These are phyloP conservation scores for Kwoniella dendrophila DNA, from an alignment of 768 basidiomycete genomes.

Conservation along the genomic window DNA sequence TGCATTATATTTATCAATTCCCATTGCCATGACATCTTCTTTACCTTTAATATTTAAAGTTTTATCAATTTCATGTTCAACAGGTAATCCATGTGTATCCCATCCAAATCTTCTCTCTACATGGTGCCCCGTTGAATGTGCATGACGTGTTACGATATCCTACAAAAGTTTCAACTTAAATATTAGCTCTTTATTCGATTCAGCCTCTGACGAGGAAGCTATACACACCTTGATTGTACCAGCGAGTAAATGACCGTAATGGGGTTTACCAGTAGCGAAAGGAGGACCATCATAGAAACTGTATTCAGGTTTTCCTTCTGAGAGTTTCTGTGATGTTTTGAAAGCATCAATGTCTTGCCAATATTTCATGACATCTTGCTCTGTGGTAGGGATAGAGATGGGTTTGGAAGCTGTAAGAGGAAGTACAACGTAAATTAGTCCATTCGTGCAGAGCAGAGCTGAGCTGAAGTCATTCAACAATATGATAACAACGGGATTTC, in stretches of 20 bases:
- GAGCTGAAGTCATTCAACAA: background rate
- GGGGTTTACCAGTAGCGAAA: slow-evolving; percentile 94
- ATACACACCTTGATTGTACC: slow-evolving; percentile 55
- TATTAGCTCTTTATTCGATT: background rate
- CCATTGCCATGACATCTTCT: slow-evolving; percentile 91
- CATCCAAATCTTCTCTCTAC: slow-evolving; percentile 94
- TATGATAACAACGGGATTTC: background rate
- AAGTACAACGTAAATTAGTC: background rate
- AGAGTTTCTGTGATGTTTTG: slow-evolving; percentile 86
- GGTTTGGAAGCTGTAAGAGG: slow-evolving; percentile 37
- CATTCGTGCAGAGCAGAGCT: background rate
- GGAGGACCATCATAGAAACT: slow-evolving; percentile 98
- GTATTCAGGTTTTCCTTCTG: slow-evolving; percentile 84
- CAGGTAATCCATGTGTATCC: slow-evolving; percentile 98
- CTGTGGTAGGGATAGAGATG: slow-evolving; percentile 52
- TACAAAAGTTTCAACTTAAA: slow-evolving; percentile 53
- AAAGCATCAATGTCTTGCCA: slow-evolving; percentile 99
- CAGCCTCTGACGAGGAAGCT: background rate
- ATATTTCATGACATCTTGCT: slow-evolving; percentile 77
- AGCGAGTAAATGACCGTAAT: slow-evolving; percentile 90
- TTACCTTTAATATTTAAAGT: slow-evolving; percentile 86
- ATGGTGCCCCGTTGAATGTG: slow-evolving; percentile 87
- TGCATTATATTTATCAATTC: slow-evolving; percentile 95
- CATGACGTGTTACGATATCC: slow-evolving; percentile 98
- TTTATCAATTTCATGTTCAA: slow-evolving; percentile 99